Evolutionary conservation across 179 eudicot species (phyloP).

Genomic region (Silene noctiflora): DNA sequence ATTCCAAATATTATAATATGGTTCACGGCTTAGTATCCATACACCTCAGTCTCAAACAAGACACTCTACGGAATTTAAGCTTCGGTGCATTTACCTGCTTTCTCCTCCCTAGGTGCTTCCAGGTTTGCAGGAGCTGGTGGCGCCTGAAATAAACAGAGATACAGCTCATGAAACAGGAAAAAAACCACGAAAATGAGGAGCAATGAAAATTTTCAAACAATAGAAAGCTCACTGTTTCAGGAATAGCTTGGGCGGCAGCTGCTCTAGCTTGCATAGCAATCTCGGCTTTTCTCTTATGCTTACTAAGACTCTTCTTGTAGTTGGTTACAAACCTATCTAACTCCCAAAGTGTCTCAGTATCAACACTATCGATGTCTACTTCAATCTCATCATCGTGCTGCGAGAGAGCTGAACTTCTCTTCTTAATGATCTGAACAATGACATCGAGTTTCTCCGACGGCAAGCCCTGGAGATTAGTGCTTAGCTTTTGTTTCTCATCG

Average conservation of each 20-base stretch:
- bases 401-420: constrained; percentile 40
- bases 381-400: constrained; percentile 51
- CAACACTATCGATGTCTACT: constrained; percentile 51
- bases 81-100: constrained; percentile 36
- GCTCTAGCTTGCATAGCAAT: constrained; percentile 32
- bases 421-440: constrained; percentile 43
- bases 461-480: constrained; percentile 42
- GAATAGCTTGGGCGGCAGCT: constrained; percentile 22
- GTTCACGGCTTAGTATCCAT: not conserved
- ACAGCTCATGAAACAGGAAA: not conserved
- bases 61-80: not conserved
- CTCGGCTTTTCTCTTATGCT: constrained; percentile 38
- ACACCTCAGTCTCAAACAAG: too few species aligned
- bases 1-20: not conserved
- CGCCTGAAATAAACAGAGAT: constrained; percentile 38
- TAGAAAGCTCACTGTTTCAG: constrained; percentile 29
- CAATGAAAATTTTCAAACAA: not conserved
- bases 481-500: constrained; percentile 46
- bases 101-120: constrained; percentile 37
- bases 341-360: constrained; percentile 53
- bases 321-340: constrained; percentile 48
- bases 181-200: constrained; percentile 10
- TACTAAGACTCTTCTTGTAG: constrained; percentile 44
- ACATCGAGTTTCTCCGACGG: constrained; percentile 48
- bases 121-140: constrained; percentile 26